Base-by-base conservation (phyloP, 1,139 yeast species). In the Zygosaccharomyces sapae region DNA sequence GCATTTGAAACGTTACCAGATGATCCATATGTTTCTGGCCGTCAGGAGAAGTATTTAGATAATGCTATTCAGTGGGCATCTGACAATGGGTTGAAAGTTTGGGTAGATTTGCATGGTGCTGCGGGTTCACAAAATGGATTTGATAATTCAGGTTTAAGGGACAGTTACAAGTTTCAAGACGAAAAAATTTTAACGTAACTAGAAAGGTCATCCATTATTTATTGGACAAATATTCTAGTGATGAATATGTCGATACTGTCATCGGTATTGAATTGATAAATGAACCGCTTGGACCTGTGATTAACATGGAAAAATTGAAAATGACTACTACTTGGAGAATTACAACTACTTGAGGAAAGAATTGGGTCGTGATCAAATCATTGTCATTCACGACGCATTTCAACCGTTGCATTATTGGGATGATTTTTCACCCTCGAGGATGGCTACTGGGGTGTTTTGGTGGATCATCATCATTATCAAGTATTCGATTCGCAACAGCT, bases 101-200 rank as follows among this genome's bases (percentile, higher is more conserved):
- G 96, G 96, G 75, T 90, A 46, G 98, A 90, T 67, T 72, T 90
- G 58, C 98, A 90, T 66, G 97, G 97, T 49, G 94, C 88, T 25
- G 94, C 97, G 41, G 97, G 97, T n/a, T 86, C 96, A 18, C 97
- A 90, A 69, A 90, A 90, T 65, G 97, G 97, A 18, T 90, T 90
- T 65, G 98, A 92, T 67, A 90, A 90, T 70, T 87, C 96, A 8
- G 98, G 98, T 18, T 70, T 79, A 52, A 77, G 97, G 59, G 96
- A 86, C 61, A 52, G 62, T 5, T 59, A 76, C 48, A 71, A 71
- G 6, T 88, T 84, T 79, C 82, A 81, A 66, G 66, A 78, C 47
- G 70, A 73, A 82, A 80, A 1, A 66, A 68, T 33, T 68, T 77
- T 43, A 66, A 67, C 45, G 50, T 59, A n/a, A 62, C 66, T 13